Evolutionary conservation across 495 filamentous ascomycete genomes (phyloP), one percentile per base, ranked within the genome.

Genomic region (Hypomontagnella submonticulosa): DNA sequence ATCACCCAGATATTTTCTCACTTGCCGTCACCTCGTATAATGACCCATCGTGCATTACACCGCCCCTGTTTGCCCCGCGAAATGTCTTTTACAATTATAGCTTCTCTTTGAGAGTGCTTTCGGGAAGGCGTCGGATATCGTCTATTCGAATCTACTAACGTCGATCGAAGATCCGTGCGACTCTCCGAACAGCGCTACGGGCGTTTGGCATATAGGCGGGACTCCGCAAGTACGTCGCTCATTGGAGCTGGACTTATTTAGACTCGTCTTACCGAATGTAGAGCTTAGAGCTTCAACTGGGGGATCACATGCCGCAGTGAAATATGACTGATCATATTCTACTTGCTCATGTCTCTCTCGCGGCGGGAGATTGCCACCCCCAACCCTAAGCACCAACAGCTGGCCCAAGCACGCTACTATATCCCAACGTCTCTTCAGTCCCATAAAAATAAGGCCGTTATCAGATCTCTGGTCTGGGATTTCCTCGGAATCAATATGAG

Each of bases 311-410:
- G 49, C 27, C 15, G 34, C 3, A 40, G 13, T 36, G 8, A 43
- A 55, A 66, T 43, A 10, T 55, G 62, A 66, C 3, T 5, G 43
- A n/a, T 66, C 62, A 60, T 37, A 59, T 66, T 16, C 43, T 20
- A 9, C 30, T 51, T 44, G 27, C 27, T 27, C 27, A 19, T 30
- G 33, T 30, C 10, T 20, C 5, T 30, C 19, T 47, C 7, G 54
- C 15, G n/a, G n/a, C n/a, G n/a, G n/a, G n/a, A n/a, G n/a, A n/a
- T 13, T 33, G 34, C 38, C 52, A 20, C n/a, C 60, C 44, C 43
- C 51, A 56, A 57, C n/a, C 37, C 37, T 12, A 15, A 47, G 38
- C 18, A 16, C 20, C 38, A 20, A 42, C 15, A 48, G 10, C 27
- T 54, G 15, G 37, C 10, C 23, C 23, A 27, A 27, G 23, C 23